phyloP scores from a whole-genome alignment of 495 filamentous ascomycete genomes.

The Neurospora sp. region DNA sequence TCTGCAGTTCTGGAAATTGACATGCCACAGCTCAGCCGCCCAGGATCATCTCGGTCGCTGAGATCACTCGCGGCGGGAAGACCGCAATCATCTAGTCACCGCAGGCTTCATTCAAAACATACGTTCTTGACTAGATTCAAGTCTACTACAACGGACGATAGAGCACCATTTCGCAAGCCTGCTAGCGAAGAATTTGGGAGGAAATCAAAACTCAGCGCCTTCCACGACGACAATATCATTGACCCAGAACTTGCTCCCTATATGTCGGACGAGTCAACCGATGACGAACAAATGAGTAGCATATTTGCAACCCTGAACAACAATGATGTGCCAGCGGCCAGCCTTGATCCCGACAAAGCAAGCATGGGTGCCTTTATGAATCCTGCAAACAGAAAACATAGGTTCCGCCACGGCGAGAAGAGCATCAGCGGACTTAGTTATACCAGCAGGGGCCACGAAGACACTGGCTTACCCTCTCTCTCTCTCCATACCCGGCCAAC shows the following conservation, averaged over 20 bases:
- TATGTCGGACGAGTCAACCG: slow-evolving; percentile 90
- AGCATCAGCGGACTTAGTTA: slow-evolving; percentile 52
- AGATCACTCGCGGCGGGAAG: slow-evolving; percentile 59
- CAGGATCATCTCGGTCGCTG: slow-evolving; percentile 89
- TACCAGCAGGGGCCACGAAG: slow-evolving; percentile 43
- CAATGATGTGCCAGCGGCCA: slow-evolving; percentile 31
- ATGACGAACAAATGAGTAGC: slow-evolving; percentile 81
- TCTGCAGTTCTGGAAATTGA: slow-evolving; percentile 89
- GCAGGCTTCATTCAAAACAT: slow-evolving; percentile 77
- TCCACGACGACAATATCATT: slow-evolving; percentile 96
- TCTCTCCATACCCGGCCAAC: slow-evolving; percentile 48
- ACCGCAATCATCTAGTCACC: slow-evolving; percentile 66
- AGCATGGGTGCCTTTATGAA: slow-evolving; percentile 45
- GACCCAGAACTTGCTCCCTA: slow-evolving; percentile 92
- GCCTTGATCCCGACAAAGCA: slow-evolving; percentile 38
- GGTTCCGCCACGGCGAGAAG: slow-evolving; percentile 63
- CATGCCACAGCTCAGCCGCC: slow-evolving; percentile 58
- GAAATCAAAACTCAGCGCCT: slow-evolving; percentile 68
- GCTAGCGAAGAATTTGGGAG: slow-evolving; percentile 50
- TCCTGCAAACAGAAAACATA: slow-evolving; percentile 55
- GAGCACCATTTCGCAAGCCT: slow-evolving; percentile 82
- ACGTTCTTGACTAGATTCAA: slow-evolving; percentile 58
- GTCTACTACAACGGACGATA: slow-evolving; percentile 41
- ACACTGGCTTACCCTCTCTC: slow-evolving; percentile 22
- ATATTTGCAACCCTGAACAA: slow-evolving; percentile 63